phyloP scores from a whole-genome alignment of 2,329 filamentous ascomycete species.

The Hypomyces rosellus region DNA sequence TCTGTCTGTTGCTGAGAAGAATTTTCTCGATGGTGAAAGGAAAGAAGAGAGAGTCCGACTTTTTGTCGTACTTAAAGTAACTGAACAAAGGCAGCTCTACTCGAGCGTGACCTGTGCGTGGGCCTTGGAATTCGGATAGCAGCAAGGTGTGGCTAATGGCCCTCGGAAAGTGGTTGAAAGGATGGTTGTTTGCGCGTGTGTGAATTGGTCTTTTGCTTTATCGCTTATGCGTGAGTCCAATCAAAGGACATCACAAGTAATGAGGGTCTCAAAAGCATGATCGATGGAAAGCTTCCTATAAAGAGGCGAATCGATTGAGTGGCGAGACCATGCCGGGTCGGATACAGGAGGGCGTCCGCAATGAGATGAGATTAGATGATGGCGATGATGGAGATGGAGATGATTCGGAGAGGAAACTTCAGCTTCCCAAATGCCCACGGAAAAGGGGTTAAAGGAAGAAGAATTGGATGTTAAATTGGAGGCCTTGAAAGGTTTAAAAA shows the following conservation, averaged over 20 bases:
- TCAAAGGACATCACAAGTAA: conserved; percentile 17
- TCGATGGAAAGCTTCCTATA: conserved; percentile 9
- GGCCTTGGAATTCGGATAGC: too few species aligned
- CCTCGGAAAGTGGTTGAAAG: too few species aligned
- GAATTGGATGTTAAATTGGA: neutral
- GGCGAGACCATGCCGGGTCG: conserved; percentile 8
- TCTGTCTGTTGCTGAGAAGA: conserved; percentile 2
- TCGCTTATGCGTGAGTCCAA: conserved; percentile 17
- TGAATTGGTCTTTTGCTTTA: neutral
- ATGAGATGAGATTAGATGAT: neutral
- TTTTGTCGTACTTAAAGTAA: neutral
- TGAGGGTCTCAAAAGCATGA: conserved; percentile 16
- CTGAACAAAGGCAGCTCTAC: neutral
- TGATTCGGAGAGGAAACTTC: neutral
- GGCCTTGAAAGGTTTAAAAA: neutral
- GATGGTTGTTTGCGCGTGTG: neutral
- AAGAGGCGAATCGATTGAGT: neutral
- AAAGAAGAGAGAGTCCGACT: neutral
- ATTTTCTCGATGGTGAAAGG: neutral
- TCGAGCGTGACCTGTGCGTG: neutral
- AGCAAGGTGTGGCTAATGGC: too few species aligned
- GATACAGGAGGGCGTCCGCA: neutral
- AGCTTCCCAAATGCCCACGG: neutral
- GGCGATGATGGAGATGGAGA: neutral
- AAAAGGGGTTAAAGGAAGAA: neutral